Percentiles rank a stretch among this genome's conserved stretches.
phyloP scores from a whole-genome alignment of 1,284 basidiomycete genomes.

The Trichosporon sp. region DNA sequence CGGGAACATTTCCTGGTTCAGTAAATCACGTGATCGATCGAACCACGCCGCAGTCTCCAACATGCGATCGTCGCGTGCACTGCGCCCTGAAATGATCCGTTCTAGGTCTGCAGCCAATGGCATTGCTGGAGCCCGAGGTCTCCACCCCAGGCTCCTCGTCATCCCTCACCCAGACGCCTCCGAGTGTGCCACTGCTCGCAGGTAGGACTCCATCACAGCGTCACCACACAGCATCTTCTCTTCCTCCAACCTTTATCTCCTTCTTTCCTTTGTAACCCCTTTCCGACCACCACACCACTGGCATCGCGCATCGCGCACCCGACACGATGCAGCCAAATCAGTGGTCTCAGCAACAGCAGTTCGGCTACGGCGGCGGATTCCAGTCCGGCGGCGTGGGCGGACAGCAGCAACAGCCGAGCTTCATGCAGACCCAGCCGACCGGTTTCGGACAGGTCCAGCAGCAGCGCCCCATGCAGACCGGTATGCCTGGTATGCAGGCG shows the following conservation, averaged over 20 bases:
- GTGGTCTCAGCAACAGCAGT: constrained; percentile 41
- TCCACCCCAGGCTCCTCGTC: constrained; percentile 12
- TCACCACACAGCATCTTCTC: constrained; percentile 12
- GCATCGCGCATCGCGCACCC: constrained; percentile 25
- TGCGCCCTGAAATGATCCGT: not conserved
- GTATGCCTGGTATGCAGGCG: constrained; percentile 35
- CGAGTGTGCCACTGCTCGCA: not conserved
- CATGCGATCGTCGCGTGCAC: constrained; percentile 9
- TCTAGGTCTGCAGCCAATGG: not conserved
- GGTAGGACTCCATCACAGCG: constrained; percentile 14
- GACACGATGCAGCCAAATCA: constrained; percentile 38
- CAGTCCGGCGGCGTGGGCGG: constrained; percentile 44
- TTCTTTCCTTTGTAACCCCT: not conserved
- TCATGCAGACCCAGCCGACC: constrained; percentile 44
- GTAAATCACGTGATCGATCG: not conserved
- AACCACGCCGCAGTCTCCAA: not conserved
- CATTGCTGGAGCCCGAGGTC: constrained; percentile 1
- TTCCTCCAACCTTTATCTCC: not conserved
- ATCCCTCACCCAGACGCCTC: not conserved
- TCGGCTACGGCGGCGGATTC: constrained; percentile 39
- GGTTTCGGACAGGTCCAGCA: constrained; percentile 37
- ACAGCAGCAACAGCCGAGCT: constrained; percentile 30
- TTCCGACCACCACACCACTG: constrained; percentile 19
- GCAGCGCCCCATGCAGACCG: constrained; percentile 63
- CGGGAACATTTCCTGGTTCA: no score